These are phyloP conservation scores for Pichia manshurica DNA, from an alignment of 805 yeast species.

Conservation along the genomic window DNA sequence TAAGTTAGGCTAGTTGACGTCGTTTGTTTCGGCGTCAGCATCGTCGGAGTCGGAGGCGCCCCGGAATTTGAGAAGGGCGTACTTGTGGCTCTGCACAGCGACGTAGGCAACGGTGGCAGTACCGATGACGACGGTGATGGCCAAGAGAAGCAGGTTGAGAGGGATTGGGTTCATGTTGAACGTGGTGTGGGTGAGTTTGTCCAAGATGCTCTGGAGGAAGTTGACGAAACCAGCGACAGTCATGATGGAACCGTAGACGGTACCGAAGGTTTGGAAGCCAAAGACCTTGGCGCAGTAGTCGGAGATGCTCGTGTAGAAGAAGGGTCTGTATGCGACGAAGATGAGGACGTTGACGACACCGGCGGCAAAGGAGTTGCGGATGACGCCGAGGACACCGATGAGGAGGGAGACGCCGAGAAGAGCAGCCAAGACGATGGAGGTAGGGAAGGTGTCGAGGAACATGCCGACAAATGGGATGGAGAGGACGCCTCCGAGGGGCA, in stretches of 20 bases:
- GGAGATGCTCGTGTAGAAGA: slow-evolving; percentile 51
- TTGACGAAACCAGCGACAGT: slow-evolving; percentile 48
- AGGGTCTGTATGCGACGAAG: slow-evolving; percentile 51
- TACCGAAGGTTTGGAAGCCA: slow-evolving; percentile 57
- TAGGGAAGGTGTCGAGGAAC: slow-evolving; percentile 44
- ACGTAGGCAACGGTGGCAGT: slow-evolving; percentile 37
- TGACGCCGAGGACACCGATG: slow-evolving; percentile 45
- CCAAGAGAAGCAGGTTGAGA: slow-evolving; percentile 37
- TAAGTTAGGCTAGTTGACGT: no score
- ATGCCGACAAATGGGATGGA: slow-evolving; percentile 51
- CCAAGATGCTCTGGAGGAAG: slow-evolving; percentile 42
- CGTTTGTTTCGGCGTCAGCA: neutral
- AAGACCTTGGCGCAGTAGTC: slow-evolving; percentile 60
- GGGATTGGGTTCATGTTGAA: slow-evolving; percentile 54
- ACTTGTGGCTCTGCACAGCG: slow-evolving; percentile 23
- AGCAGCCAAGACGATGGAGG: slow-evolving; percentile 37
- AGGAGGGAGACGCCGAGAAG: slow-evolving; percentile 38
- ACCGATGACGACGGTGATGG: slow-evolving; percentile 40
- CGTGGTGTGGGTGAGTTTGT: slow-evolving; percentile 43
- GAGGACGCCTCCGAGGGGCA: slow-evolving; percentile 52
- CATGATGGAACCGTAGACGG: slow-evolving; percentile 52
- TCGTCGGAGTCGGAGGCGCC: neutral
- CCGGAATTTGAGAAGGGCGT: slow-evolving; percentile 10
- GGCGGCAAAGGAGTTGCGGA: slow-evolving; percentile 33
- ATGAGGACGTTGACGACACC: slow-evolving; percentile 42